phyloP scores from a whole-genome alignment of 2,329 filamentous ascomycete genomes.

The Trichophyton schoenleinii region DNA sequence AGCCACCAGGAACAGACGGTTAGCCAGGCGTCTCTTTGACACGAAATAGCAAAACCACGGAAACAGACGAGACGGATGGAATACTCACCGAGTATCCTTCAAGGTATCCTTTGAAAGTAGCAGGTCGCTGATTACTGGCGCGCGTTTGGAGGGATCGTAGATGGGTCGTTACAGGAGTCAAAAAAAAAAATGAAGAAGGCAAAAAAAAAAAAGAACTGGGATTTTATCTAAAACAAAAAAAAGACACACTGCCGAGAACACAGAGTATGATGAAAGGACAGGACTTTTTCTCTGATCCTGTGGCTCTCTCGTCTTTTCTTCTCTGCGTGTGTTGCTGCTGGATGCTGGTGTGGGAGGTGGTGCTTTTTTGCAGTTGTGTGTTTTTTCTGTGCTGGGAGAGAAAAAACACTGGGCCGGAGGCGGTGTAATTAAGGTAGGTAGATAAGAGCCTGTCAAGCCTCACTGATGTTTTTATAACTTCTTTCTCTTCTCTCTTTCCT shows the following conservation, averaged over 20 bases:
- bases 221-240: conserved; percentile 20
- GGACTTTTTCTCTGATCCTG: background rate
- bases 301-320: background rate
- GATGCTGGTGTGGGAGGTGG: background rate
- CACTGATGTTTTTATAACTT: background rate
- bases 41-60: too few species aligned
- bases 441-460: background rate
- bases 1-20: background rate
- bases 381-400: background rate
- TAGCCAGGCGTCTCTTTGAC: background rate
- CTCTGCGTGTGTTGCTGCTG: background rate
- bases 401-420: background rate
- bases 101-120: background rate
- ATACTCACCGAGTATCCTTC: background rate
- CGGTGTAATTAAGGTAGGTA: background rate
- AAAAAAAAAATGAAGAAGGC: background rate
- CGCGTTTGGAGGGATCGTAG: background rate
- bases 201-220: conserved; percentile 6
- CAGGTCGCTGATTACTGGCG: background rate
- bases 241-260: conserved; percentile 13
- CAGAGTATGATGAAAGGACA: background rate
- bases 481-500: background rate
- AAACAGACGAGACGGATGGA: background rate
- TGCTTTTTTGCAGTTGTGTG: background rate
- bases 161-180: background rate